phyloP scores from a whole-genome alignment of 164 flowering plant species.

The Vitis cinerea region DNA sequence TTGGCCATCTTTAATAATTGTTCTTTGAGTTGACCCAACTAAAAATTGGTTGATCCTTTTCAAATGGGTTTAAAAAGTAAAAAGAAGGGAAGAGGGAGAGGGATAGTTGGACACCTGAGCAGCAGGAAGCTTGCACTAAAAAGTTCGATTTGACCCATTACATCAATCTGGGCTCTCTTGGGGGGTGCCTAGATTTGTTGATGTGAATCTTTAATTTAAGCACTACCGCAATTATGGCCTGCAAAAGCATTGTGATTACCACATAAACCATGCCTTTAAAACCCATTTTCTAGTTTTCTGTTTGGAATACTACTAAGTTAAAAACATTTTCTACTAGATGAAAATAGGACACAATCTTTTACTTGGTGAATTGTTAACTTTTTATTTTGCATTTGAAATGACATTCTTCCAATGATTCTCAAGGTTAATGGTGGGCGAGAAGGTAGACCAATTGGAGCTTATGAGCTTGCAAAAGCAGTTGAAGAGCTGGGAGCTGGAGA shows the following conservation, averaged over 20 bases:
- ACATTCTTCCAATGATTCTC: constrained; percentile 7
- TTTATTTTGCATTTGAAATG: background rate
- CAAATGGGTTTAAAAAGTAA: too few relatives aligned
- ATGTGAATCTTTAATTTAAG: too few relatives aligned
- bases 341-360: background rate
- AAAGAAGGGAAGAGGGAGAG: too few relatives aligned
- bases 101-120: too few relatives aligned
- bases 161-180: too few relatives aligned
- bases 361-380: background rate
- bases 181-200: too few relatives aligned
- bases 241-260: background rate
- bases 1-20: too few relatives aligned
- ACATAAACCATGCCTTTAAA: background rate
- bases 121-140: too few relatives aligned
- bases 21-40: too few relatives aligned
- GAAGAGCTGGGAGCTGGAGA: constrained; percentile 99
- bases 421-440: constrained; percentile 97
- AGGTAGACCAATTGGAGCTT: constrained; percentile 97
- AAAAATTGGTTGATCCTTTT: too few relatives aligned
- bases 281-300: background rate
- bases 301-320: background rate
- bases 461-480: constrained; percentile 97
- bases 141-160: too few relatives aligned
- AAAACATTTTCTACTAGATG: background rate
- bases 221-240: too few relatives aligned